phyloP scores from a whole-genome alignment of 169 alveolate genomes.

The Cryptosporidium sp. region DNA sequence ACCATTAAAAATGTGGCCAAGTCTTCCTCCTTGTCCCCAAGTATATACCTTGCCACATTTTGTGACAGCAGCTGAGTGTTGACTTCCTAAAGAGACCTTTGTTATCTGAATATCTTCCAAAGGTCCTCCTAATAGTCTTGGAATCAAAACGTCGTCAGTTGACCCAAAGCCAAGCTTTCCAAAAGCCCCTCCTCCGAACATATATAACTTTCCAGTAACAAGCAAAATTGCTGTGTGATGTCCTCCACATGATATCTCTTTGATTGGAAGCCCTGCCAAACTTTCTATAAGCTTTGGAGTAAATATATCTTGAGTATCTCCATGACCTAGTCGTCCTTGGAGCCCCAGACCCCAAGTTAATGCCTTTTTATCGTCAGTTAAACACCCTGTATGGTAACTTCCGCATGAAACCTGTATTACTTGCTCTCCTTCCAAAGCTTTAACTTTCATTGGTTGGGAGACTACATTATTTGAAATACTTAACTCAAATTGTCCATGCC shows the following conservation, averaged over 20 bases:
- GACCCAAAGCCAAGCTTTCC: slow-evolving; percentile 80
- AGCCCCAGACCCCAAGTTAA: slow-evolving; percentile 90
- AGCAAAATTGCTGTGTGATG: slow-evolving; percentile 78
- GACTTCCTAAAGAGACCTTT: slow-evolving; percentile 77
- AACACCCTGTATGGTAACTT: slow-evolving; percentile 79
- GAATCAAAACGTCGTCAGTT: slow-evolving; percentile 65
- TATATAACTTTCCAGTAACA: slow-evolving; percentile 75
- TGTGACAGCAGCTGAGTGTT: slow-evolving; percentile 79
- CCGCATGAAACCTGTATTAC: slow-evolving; percentile 84
- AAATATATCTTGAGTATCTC: slow-evolving; percentile 67
- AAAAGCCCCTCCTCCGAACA: slow-evolving; percentile 81
- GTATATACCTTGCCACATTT: slow-evolving; percentile 77
- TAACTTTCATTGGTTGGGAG: slow-evolving; percentile 76
- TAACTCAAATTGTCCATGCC: slow-evolving; percentile 59
- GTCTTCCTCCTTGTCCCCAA: slow-evolving; percentile 82
- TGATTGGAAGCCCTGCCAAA: slow-evolving; percentile 72
- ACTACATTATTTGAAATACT: slow-evolving; percentile 20
- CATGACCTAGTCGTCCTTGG: slow-evolving; percentile 89
- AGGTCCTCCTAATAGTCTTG: slow-evolving; percentile 69
- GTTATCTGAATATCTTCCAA: slow-evolving; percentile 35
- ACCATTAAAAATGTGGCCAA: slow-evolving; percentile 75
- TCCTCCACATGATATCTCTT: slow-evolving; percentile 78
- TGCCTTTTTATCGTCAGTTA: slow-evolving; percentile 81
- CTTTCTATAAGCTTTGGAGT: slow-evolving; percentile 74
- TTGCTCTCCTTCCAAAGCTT: slow-evolving; percentile 76